Evolutionary conservation across 176 grass and related monocot species (phyloP), one percentile per base, ranked within the genome.

Genomic region (Hyparrhenia diplandra): DNA sequence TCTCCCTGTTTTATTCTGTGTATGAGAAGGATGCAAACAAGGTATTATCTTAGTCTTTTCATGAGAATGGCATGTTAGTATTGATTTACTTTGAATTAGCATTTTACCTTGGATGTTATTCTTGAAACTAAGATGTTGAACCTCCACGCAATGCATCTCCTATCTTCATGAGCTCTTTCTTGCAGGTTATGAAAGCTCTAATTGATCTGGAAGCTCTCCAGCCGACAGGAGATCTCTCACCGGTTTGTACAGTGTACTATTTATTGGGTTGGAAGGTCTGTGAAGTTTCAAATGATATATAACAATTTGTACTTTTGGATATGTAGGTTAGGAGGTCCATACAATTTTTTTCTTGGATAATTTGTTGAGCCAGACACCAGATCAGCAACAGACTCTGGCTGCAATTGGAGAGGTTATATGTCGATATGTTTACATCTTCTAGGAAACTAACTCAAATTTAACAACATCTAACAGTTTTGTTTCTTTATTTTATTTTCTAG

Each of bases 1-100:
- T 98, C 46, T 89, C 89, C 63, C 85, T 98, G 82, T 98, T 95
- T 76, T 98, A 98, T 89, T 89, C 95, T 88, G 74, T 98, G 20
- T 95, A 98, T 42, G 95, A 98, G 76, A 98, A 93, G 74, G 90
- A 98, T 84, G 88, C 87, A 81, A 98, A 98, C 59, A 98, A 98
- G 91, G 95, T 98, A 98, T 60, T 98, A 94, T 61, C 16, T 75
- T 54, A 23, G 14, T 74, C 5, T 80, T 60, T 75, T 75, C 63
- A 76, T 27, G 67, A 14, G 10, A 75, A 67, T 49, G 41, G 1
- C 21, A 54, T 58, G n/a, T 10, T 37, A 47, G 28, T 75, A 10
- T n/a, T 20, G 13, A 20, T 84, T 66, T 66, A 3, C 43, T 46
- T 54, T 86, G 40, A 40, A 18, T 35, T 60, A 51, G 21, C 8